Evolutionary conservation across 768 basidiomycete species (phyloP), one percentile per base, ranked within the genome.

Genomic region (Arthromyces matolae): DNA sequence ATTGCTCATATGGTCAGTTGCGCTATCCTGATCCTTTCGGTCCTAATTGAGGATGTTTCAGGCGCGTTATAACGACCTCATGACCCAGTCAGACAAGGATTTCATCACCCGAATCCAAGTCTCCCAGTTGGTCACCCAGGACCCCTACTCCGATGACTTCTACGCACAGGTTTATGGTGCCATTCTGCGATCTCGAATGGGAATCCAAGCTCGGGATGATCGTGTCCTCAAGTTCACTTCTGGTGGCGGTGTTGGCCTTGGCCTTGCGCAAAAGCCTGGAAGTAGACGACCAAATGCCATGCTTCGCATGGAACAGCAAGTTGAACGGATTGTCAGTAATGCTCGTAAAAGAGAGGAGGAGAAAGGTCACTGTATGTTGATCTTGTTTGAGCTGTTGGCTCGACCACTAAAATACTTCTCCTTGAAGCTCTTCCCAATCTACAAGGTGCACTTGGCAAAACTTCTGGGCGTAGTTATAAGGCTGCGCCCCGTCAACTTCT

Each of bases 71-170:
- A 95, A 95, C 57, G 91, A 93, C 64, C 76, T 94, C 29, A 95
- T 95, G 93, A 93, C 92, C 3, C 92, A 93, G 68, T 93, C 90
- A 9, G 96, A 99, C 75, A 98, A 98, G 71, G 96, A 98, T 62
- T 99, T 98, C 63, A 98, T 99, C 69, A 98, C 96, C 28, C 84
- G 96, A 20, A 98, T 99, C 53, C 96, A 99, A 66, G 91, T 99
- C 27, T 97, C 95, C 1, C 96, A 98, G 61, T 86, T 98, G 33
- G 93, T 96, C 35, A 95, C 93, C 5, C 86, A 90, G 60, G 96
- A 99, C 68, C 96, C 96, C 0, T 98, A 95, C 65, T 84, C 90
- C 25, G 95, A 98, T 54, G 96, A 99, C 64, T 99, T 97, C 65
- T 99, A 99, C 61, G 96, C 93, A 9, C 94, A 98, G 67, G 93